Conservation (phyloP, 2,329 filamentous ascomycete species). For the Fusarium armeniacum region DNA sequence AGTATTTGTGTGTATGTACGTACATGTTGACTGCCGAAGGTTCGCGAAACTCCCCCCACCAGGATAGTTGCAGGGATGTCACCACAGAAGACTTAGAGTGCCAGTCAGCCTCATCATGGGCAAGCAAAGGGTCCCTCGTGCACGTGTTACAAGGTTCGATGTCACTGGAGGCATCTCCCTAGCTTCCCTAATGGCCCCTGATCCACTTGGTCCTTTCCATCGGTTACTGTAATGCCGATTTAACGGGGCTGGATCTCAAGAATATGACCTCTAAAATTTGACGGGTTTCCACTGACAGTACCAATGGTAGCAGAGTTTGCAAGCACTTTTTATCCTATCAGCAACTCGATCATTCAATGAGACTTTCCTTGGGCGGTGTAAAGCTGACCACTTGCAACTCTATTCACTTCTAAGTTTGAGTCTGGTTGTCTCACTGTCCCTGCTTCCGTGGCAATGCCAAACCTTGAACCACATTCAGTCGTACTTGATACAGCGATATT, state of each 20-base stretch:
- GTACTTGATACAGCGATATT: constrained; percentile 22
- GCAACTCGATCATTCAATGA: not conserved
- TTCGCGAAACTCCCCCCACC: constrained; percentile 37
- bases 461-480: constrained; percentile 5
- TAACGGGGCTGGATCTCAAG: constrained; percentile 9
- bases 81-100: not conserved
- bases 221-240: constrained; percentile 26
- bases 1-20: too few species aligned
- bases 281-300: not conserved
- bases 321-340: not conserved
- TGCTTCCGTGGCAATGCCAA: constrained; percentile 1
- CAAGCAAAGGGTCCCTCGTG: not conserved
- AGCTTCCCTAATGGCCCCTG: constrained; percentile 4
- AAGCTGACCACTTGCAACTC: not conserved
- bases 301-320: not conserved
- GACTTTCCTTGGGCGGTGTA: not conserved
- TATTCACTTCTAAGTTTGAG: not conserved
- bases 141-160: constrained; percentile 30
- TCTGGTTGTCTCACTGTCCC: not conserved
- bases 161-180: constrained; percentile 31
- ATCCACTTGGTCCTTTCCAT: constrained; percentile 31
- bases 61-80: constrained; percentile 7
- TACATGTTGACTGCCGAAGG: constrained; percentile 7
- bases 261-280: not conserved
- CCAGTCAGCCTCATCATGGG: not conserved